Base-by-base conservation (phyloP, 2,329 filamentous ascomycete species). In the Fusarium sp. region DNA sequence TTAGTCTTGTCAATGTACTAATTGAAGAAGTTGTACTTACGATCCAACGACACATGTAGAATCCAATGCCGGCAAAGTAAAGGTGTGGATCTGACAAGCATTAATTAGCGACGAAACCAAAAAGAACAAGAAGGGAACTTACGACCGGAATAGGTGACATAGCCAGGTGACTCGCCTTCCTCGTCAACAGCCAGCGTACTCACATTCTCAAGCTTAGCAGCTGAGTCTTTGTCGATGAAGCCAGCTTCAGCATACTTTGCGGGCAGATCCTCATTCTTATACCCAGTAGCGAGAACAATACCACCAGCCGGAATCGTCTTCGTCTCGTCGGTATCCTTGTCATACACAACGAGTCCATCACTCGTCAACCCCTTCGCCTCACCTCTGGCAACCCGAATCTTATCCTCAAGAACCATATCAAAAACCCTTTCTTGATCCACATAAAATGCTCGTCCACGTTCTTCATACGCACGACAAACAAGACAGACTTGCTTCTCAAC, bases 41-140 rank as follows among this genome's bases (percentile, higher is more conserved):
- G 7, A 52, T 52, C 48, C 48, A 52, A 4, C 48, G 48, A 52
- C 48, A 52, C 48, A 52, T 52, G 5, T 38, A 52, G 3, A 52
- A 52, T 52, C 48, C 48, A 27, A 52, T 52, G 5, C 48, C 48
- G 5, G 48, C 48, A 12, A 52, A 52, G 24, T 52, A 52, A 27
- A 52, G 48, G 8, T 52, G 32, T 1, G 48, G 48, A 41, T 52
- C 48, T 52, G 32, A n/a, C 2, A 5, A 3, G 11, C 11, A 32
- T 32, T 8, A 4, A 4, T 51, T 13, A 51, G 47, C 4, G 13
- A 24, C 1, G 15, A 15, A 20, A 9, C 5, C 10, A 3, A 22
- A 24, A 16, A 13, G 9, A 15, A 8, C 3, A 27, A 20, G 25
- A 7, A 13, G 3, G 13, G 16, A 24, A n/a, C 48, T 52, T 41